Conservation (phyloP, 805 yeast genomes). For the Novakomyces olei region DNA sequence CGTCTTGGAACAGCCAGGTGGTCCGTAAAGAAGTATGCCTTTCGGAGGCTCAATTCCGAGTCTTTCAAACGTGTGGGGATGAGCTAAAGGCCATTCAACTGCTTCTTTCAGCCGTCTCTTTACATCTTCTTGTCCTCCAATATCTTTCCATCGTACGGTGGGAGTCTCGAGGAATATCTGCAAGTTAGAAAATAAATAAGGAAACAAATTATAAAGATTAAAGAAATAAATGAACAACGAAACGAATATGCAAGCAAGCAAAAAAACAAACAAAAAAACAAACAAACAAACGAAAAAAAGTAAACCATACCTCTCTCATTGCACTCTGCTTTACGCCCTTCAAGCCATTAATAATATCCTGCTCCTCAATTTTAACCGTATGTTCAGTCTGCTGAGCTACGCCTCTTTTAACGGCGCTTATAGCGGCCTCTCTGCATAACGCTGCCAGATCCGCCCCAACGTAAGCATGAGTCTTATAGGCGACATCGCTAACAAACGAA, state of each 20-base stretch:
- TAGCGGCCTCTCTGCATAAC: slow-evolving; percentile 65
- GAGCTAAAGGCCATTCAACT: slow-evolving; percentile 75
- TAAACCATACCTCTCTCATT: slow-evolving; percentile 93
- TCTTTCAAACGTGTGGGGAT: slow-evolving; percentile 48
- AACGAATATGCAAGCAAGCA: no score
- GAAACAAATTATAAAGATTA: no score
- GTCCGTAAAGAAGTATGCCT: slow-evolving; percentile 85
- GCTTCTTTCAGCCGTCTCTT: slow-evolving; percentile 70
- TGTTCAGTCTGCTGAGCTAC: slow-evolving; percentile 13
- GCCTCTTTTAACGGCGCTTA: slow-evolving; percentile 54
- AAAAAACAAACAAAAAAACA: no score
- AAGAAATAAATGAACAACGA: no score
- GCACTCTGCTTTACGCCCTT: slow-evolving; percentile 92
- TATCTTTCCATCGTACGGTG: slow-evolving; percentile 77
- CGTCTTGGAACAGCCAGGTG: slow-evolving; percentile 96
- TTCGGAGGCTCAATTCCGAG: slow-evolving; percentile 80
- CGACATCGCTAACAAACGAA: slow-evolving; percentile 37
- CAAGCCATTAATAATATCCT: no score
- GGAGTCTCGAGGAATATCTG: slow-evolving; percentile 80
- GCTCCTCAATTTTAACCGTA: no score
- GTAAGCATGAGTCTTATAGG: slow-evolving; percentile 78
- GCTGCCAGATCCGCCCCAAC: slow-evolving; percentile 94
- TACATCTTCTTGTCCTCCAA: slow-evolving; percentile 79
- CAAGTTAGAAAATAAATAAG: no score
- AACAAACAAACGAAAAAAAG: no score